phyloP scores from a whole-genome alignment of 2,329 filamentous ascomycete species.

The Verticillium klebahnii region DNA sequence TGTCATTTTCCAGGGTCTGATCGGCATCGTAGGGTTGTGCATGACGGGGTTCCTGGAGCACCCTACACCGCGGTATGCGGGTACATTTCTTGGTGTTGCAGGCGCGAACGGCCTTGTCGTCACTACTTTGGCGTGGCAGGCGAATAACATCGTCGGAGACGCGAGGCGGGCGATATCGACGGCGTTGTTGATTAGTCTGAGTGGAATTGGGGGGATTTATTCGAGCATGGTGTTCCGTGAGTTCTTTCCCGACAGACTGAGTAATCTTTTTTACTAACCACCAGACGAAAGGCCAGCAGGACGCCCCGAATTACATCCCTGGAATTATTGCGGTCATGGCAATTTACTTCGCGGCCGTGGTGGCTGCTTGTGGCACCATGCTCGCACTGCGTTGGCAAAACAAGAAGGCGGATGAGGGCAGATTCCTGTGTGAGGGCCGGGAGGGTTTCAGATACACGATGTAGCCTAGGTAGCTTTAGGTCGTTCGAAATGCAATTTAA shows the following conservation, averaged over 20 bases:
- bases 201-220: slow-evolving; percentile 72
- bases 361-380: neutral
- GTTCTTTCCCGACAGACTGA: neutral
- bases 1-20: slow-evolving; percentile 13
- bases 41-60: slow-evolving; percentile 16
- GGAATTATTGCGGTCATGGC: neutral
- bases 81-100: slow-evolving; percentile 23
- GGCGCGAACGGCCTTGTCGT: slow-evolving; percentile 24
- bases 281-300: neutral
- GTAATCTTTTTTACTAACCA: neutral
- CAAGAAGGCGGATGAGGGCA: neutral
- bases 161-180: slow-evolving; percentile 81
- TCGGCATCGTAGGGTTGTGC: slow-evolving; percentile 15
- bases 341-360: neutral
- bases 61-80: slow-evolving; percentile 16
- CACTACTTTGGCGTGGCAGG: slow-evolving; percentile 54
- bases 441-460: neutral
- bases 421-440: neutral
- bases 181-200: slow-evolving; percentile 69
- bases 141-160: slow-evolving; percentile 82
- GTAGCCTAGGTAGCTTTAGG: neutral
- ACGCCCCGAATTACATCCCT: neutral
- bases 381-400: neutral
- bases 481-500: too few relatives aligned
- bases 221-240: slow-evolving; percentile 67